Conservation (phyloP, 2,329 filamentous ascomycete species). For the Clonostachys sp. region DNA sequence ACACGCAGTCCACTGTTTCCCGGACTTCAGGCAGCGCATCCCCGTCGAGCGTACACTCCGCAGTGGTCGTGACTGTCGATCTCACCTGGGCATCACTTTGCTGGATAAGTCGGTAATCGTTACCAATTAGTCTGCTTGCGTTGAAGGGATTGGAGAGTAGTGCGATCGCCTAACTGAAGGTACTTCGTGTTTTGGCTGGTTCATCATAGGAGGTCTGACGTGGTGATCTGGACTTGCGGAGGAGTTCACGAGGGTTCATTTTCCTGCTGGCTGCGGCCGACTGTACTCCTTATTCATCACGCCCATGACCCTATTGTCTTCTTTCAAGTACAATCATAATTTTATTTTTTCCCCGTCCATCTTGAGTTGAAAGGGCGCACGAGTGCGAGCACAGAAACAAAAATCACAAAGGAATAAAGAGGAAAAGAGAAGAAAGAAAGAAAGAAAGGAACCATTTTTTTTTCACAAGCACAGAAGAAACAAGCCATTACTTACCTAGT, state of each 20-base stretch:
- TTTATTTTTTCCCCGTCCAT: conserved; percentile 38
- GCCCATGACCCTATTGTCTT: conserved; percentile 25
- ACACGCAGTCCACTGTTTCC: too few relatives aligned
- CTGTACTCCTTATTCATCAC: conserved; percentile 34
- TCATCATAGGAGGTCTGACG: conserved; percentile 5
- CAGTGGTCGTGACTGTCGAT: too few relatives aligned
- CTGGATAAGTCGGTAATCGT: too few relatives aligned
- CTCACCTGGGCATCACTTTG: too few relatives aligned
- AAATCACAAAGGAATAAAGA: conserved; percentile 21
- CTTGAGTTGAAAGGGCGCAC: conserved; percentile 27
- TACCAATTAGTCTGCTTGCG: too few relatives aligned
- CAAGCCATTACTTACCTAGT: conserved; percentile 24
- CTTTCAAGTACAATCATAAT: conserved; percentile 44
- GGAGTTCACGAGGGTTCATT: conserved; percentile 25
- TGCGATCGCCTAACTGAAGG: too few relatives aligned
- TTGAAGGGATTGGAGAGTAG: too few relatives aligned
- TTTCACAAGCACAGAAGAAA: conserved; percentile 2
- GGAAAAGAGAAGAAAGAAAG: conserved; percentile 18
- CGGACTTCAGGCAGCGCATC: too few relatives aligned
- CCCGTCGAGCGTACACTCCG: too few relatives aligned
- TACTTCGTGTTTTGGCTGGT: not conserved
- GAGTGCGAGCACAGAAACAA: conserved; percentile 20
- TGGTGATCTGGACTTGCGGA: conserved; percentile 15
- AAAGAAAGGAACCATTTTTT: conserved; percentile 7
- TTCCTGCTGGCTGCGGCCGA: conserved; percentile 26